These are phyloP conservation scores for Aegilops speltoides DNA, from an alignment of 176 grass and related monocot genomes.

Conservation along the genomic window DNA sequence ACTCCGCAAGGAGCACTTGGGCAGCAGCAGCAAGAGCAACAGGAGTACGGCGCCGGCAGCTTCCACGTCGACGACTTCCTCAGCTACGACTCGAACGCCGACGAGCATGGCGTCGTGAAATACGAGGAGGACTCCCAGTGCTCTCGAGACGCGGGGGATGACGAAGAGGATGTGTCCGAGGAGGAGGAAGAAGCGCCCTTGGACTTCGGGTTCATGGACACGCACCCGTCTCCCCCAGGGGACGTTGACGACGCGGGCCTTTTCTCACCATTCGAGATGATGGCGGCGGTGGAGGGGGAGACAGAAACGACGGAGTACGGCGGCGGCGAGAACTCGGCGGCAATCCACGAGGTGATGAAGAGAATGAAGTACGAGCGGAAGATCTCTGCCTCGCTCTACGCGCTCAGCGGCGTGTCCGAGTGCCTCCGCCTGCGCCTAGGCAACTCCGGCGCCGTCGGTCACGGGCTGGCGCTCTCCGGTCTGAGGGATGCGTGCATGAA, in stretches of 20 bases:
- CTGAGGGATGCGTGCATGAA: conserved; percentile 36
- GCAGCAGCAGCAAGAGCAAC: not conserved
- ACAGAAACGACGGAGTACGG: not conserved
- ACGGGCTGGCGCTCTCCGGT: conserved; percentile 27
- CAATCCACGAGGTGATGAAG: conserved; percentile 42
- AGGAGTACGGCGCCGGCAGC: not conserved
- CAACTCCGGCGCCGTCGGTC: not conserved
- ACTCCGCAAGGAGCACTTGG: not conserved
- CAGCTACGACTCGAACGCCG: not conserved
- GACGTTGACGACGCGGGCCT: conserved; percentile 8
- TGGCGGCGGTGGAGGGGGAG: conserved; percentile 1
- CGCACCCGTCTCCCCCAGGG: not conserved
- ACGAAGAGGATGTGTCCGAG: not conserved
- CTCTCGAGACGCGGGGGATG: not conserved
- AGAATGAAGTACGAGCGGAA: conserved; percentile 72
- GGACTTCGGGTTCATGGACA: conserved; percentile 39
- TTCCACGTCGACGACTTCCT: conserved; percentile 41
- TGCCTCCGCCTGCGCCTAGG: conserved; percentile 51
- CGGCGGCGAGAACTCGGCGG: not conserved
- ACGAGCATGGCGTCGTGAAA: conserved; percentile 4
- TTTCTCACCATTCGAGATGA: conserved; percentile 46
- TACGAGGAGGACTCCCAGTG: conserved; percentile 34
- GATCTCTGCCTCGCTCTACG: conserved; percentile 57
- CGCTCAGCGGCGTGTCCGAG: conserved; percentile 58
- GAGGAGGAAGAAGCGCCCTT: conserved; percentile 39